Evolutionary conservation across 1,284 basidiomycete genomes (phyloP).

Genomic region (Ustilago vetiveriae): DNA sequence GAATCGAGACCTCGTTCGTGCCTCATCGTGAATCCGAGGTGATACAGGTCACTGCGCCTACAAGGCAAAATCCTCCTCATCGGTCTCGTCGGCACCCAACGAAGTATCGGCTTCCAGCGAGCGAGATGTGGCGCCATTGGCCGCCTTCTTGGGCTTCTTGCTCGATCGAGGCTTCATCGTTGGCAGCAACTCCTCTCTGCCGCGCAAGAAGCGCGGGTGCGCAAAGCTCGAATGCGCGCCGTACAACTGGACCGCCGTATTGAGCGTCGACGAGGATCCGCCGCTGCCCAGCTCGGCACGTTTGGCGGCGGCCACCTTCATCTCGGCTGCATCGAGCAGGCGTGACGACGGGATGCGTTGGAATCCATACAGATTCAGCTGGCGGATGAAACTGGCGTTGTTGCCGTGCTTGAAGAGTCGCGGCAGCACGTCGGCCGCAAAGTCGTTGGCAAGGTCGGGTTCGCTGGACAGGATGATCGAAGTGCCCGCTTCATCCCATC

Average conservation of each 20-base stretch:
- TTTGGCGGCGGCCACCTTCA: slow-evolving; percentile 50
- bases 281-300: slow-evolving; percentile 29
- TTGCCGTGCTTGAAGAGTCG: slow-evolving; percentile 66
- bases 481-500: slow-evolving; percentile 62
- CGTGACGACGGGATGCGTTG: slow-evolving; percentile 64
- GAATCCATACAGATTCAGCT: slow-evolving; percentile 66
- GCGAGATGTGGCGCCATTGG: slow-evolving; percentile 14
- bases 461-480: slow-evolving; percentile 65
- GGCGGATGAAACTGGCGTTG: slow-evolving; percentile 65
- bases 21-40: no score
- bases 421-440: slow-evolving; percentile 63
- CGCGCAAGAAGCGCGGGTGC: slow-evolving; percentile 63
- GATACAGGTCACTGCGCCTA: background rate
- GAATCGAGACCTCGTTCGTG: no score
- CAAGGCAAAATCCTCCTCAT: slow-evolving; percentile 50
- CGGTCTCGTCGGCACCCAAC: slow-evolving; percentile 45
- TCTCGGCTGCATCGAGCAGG: slow-evolving; percentile 58
- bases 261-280: slow-evolving; percentile 37
- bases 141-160: slow-evolving; percentile 64
- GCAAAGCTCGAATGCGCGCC: slow-evolving; percentile 65
- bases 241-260: slow-evolving; percentile 63
- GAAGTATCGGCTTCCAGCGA: slow-evolving; percentile 29
- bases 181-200: slow-evolving; percentile 58
- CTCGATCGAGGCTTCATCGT: slow-evolving; percentile 65
- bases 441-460: slow-evolving; percentile 62